Evolutionary conservation across 2,329 filamentous ascomycete species (phyloP), one percentile per base, ranked within the genome.

Genomic region (Ophiocordyceps robertsii): DNA sequence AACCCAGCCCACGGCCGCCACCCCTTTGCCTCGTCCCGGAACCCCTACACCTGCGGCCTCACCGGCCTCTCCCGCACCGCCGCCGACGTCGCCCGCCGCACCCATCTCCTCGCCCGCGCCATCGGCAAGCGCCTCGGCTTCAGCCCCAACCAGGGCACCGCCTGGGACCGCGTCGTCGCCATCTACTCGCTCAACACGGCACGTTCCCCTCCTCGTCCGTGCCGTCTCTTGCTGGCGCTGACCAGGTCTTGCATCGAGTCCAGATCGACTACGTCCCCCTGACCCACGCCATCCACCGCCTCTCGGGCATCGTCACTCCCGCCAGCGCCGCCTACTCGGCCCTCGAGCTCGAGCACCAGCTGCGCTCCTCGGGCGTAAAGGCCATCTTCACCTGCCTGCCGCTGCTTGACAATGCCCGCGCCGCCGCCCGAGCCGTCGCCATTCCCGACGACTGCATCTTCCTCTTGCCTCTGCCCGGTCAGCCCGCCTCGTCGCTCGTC

Each of bases 131-230:
- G 84, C 48, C 71, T 92, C 45, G 79, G 75, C 37, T 88, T 84
- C 72, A 60, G 71, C 38, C 77, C 82, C 8, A 80, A 84, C 50
- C 60, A 77, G 44, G 84, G 82, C 12, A 75, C 76, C 0, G 83
- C 89, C 57, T 92, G 82, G 81, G 84, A 92, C 53, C 87, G 88
- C 59, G 82, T 89, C 21, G 67, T 86, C 39, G 81, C 70, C 5
- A 66, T 89, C 27, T 93, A 85, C 63, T 80, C 81, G n/a, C 62
- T 88, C 45, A 93, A 93, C 57, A 86, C 84, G 29, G 82, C 86
- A 61, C 46, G 72, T 53, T n/a, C n/a, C n/a, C 8, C 21, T 19
- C 16, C 24, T 27, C 24, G 2, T 27, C 37, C 39, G 13, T 4
- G 37, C 13, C 8, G 1, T 12, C 21, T 13, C 19, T 11, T 24